Conservation (phyloP, 1,284 basidiomycete genomes). For the Calocybe gambosa region DNA sequence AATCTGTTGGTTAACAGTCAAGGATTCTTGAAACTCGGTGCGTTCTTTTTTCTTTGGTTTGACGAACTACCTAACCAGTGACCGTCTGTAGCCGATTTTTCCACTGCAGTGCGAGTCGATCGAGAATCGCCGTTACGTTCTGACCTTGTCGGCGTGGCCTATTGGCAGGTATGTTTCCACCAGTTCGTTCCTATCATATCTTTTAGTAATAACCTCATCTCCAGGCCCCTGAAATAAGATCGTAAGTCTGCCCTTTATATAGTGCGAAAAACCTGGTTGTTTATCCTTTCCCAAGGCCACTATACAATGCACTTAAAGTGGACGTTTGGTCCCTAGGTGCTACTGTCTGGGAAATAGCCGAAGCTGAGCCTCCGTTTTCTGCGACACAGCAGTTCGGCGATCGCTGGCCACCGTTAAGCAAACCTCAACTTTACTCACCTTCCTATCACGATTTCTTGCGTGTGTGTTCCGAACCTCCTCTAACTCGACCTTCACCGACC, state of each 20-base stretch:
- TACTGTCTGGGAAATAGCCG: conserved; percentile 75
- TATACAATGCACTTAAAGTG: conserved; percentile 68
- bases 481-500: conserved; percentile 48
- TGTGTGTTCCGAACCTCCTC: conserved; percentile 56
- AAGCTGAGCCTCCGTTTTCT: conserved; percentile 67
- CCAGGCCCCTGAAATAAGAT: conserved; percentile 60
- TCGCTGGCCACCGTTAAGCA: conserved; percentile 57
- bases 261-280: not conserved
- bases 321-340: conserved; percentile 79
- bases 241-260: conserved; percentile 32
- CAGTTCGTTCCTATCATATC: not conserved
- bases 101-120: conserved; percentile 57
- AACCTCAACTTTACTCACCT: conserved; percentile 57
- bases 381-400: conserved; percentile 49
- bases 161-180: conserved; percentile 56
- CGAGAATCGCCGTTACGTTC: conserved; percentile 39
- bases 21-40: conserved; percentile 71
- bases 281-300: conserved; percentile 34
- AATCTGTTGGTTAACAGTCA: conserved; percentile 63
- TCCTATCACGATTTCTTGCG: conserved; percentile 70
- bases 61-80: conserved; percentile 1
- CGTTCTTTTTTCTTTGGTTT: conserved; percentile 21
- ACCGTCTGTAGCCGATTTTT: conserved; percentile 61
- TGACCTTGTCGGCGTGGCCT: conserved; percentile 63
- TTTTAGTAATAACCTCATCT: conserved; percentile 1